phyloP scores from a whole-genome alignment of 345 rosid genomes.

The Citrus inodora region DNA sequence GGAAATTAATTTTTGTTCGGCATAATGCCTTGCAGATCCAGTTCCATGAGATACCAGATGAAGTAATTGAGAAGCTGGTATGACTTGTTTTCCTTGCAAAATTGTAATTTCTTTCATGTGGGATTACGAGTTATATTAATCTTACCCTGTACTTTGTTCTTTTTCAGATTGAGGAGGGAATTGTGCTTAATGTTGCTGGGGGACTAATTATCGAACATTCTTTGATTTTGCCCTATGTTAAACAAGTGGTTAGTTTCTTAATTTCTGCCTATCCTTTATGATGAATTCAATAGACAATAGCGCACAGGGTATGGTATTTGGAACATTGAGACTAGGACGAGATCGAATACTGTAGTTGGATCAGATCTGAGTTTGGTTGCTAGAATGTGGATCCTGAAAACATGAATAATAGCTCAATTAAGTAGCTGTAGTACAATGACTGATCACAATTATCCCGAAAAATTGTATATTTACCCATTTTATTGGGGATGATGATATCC shows the following conservation, averaged over 20 bases:
- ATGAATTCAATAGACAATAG: neutral
- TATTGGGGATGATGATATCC: neutral
- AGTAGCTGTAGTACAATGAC: neutral
- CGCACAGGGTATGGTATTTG: neutral
- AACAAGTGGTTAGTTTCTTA: conserved; percentile 68
- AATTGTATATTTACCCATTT: neutral
- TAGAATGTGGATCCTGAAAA: too few species aligned
- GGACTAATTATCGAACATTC: conserved; percentile 81
- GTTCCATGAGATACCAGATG: conserved; percentile 83
- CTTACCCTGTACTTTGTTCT: neutral
- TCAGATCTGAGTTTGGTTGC: neutral
- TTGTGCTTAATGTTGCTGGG: conserved; percentile 75
- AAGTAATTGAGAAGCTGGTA: conserved; percentile 80
- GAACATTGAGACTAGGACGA: neutral
- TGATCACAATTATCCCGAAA: neutral
- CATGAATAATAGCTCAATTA: neutral
- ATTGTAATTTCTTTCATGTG: neutral
- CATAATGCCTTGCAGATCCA: conserved; percentile 53
- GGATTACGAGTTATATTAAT: neutral
- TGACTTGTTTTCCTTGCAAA: conserved; percentile 1
- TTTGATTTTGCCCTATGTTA: conserved; percentile 54
- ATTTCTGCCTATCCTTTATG: neutral
- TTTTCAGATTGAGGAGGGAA: conserved; percentile 70
- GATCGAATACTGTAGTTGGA: neutral
- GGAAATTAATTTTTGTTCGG: neutral